A percentile compares a stretch with the other conserved stretches of the same genome.
These are phyloP conservation scores for Phytopythium helicoides DNA, from an alignment of 352 stramenopile genomes.

Conservation along the genomic window DNA sequence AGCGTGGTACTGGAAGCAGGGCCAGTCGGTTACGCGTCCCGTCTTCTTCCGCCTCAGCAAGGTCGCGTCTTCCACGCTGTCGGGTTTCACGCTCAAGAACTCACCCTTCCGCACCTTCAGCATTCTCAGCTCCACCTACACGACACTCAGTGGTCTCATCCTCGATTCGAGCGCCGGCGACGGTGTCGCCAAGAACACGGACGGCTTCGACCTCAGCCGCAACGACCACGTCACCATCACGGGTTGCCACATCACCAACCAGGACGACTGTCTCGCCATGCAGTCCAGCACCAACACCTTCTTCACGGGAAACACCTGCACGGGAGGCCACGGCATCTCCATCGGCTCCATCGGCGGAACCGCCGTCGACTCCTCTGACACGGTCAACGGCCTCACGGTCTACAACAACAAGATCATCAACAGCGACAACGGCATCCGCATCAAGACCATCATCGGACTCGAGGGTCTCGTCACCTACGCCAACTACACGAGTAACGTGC, in stretches of 20 bases:
- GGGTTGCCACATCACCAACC: too few relatives aligned
- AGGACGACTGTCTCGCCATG: too few relatives aligned
- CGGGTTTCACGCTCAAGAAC: too few relatives aligned
- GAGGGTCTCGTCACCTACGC: conserved; percentile 15
- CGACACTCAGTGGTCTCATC: conserved; percentile 14
- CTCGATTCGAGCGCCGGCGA: conserved; percentile 20
- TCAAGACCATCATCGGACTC: conserved; percentile 30
- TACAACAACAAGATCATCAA: conserved; percentile 30
- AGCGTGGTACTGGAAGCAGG: conserved; percentile 35
- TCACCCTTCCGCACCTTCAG: too few relatives aligned
- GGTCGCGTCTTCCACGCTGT: too few relatives aligned
- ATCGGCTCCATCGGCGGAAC: too few relatives aligned
- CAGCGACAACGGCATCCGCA: conserved; percentile 29
- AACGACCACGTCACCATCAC: too few relatives aligned
- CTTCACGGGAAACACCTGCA: conserved; percentile 15
- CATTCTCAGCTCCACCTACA: conserved; percentile 11
- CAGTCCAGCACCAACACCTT: too few relatives aligned
- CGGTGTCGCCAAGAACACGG: too few relatives aligned
- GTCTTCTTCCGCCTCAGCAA: conserved; percentile 29
- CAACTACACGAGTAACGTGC: conserved; percentile 12
- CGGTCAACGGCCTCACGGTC: conserved; percentile 17
- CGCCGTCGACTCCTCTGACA: conserved; percentile 16
- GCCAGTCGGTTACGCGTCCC: conserved; percentile 17
- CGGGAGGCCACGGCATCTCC: conserved; percentile 20
- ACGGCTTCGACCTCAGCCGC: too few relatives aligned